Evolutionary conservation across 441 rosid species (phyloP).

Genomic region (Lepidium campestre): DNA sequence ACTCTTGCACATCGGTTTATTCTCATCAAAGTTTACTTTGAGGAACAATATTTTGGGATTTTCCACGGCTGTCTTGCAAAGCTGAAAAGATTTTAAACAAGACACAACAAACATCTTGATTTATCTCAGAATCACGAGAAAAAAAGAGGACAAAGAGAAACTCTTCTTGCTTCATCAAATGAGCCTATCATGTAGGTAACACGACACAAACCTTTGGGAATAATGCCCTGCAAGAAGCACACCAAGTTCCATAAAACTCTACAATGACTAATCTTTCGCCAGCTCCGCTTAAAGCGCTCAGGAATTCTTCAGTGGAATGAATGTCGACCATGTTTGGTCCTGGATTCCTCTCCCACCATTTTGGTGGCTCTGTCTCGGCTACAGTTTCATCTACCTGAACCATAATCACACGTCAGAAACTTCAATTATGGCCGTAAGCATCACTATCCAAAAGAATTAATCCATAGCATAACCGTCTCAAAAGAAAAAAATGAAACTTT

Average conservation of each 20-base stretch:
- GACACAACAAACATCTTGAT: background rate
- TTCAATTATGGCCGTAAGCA: background rate
- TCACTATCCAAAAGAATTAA: background rate
- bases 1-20: slow-evolving; percentile 93
- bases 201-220: slow-evolving; percentile 65
- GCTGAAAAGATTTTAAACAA: slow-evolving; percentile 35
- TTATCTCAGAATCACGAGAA: background rate
- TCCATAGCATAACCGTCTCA: background rate
- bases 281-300: slow-evolving; percentile 69
- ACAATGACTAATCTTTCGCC: slow-evolving; percentile 91
- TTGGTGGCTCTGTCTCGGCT: slow-evolving; percentile 75
- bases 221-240: slow-evolving; percentile 91
- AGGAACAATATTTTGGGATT: slow-evolving; percentile 74
- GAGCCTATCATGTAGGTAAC: background rate
- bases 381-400: slow-evolving; percentile 26
- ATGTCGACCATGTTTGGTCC: slow-evolving; percentile 91
- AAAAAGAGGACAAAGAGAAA: no score
- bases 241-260: slow-evolving; percentile 98
- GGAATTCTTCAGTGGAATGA: slow-evolving; percentile 86
- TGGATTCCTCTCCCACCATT: slow-evolving; percentile 95
- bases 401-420: slow-evolving; percentile 2
- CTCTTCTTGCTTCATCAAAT: background rate
- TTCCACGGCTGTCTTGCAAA: slow-evolving; percentile 80
- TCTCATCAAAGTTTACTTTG: slow-evolving; percentile 92
- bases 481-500: background rate